These are phyloP conservation scores for Talaromyces verruculosus DNA, from an alignment of 2,329 filamentous ascomycete species.

Conservation along the genomic window DNA sequence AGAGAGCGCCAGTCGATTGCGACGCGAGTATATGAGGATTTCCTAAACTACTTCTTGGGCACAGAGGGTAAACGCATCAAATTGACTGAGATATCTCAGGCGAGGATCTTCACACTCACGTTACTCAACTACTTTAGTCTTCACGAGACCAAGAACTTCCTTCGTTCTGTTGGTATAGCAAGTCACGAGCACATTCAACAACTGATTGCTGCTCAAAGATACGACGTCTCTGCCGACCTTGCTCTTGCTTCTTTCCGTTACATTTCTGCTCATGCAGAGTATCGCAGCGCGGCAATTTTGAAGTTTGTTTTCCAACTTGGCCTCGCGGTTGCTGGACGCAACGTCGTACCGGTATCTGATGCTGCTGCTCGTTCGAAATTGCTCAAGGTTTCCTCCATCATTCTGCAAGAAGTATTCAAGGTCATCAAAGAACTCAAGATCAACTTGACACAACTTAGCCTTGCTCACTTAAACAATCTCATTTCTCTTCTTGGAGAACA, in stretches of 20 bases:
- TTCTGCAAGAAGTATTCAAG: slow-evolving; percentile 44
- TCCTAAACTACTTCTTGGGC: slow-evolving; percentile 34
- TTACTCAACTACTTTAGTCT: slow-evolving; percentile 37
- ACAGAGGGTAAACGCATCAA: slow-evolving; percentile 35
- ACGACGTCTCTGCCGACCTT: slow-evolving; percentile 36
- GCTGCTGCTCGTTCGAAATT: slow-evolving; percentile 40
- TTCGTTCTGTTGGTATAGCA: slow-evolving; percentile 42
- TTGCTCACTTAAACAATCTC: slow-evolving; percentile 45
- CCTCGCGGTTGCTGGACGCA: slow-evolving; percentile 39
- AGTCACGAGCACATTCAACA: slow-evolving; percentile 30
- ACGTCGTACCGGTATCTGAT: slow-evolving; percentile 37
- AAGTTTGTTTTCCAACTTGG: slow-evolving; percentile 40
- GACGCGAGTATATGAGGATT: slow-evolving; percentile 33
- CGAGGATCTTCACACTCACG: slow-evolving; percentile 35
- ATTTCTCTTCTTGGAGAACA: slow-evolving; percentile 48
- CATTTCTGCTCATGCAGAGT: slow-evolving; percentile 35
- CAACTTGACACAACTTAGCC: slow-evolving; percentile 44
- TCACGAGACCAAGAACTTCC: slow-evolving; percentile 36
- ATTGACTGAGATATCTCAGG: slow-evolving; percentile 29
- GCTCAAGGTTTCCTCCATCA: slow-evolving; percentile 41
- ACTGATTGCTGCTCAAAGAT: slow-evolving; percentile 32
- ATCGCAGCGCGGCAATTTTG: slow-evolving; percentile 31
- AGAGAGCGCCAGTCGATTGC: slow-evolving; percentile 30
- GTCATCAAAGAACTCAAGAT: slow-evolving; percentile 44
- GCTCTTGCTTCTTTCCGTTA: slow-evolving; percentile 37